Evolutionary conservation across 371 early-diverging fungal genomes (phyloP).

Genomic region (Basidiobolus meristosporus): DNA sequence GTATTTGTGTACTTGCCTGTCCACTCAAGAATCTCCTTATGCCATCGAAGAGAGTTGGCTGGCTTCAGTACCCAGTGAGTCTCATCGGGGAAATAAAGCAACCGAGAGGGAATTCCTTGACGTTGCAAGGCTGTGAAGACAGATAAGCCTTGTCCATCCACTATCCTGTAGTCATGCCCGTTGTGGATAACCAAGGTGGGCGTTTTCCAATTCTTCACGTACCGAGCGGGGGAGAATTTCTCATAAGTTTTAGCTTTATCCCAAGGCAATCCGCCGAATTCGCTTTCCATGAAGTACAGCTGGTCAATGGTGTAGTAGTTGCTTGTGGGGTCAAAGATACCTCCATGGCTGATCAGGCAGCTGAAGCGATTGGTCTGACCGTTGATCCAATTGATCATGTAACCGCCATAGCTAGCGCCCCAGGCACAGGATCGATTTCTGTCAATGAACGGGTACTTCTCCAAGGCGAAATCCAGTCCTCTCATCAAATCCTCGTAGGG

Average conservation of each 20-base stretch:
- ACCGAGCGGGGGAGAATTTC: conserved; percentile 45
- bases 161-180: conserved; percentile 38
- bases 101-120: conserved; percentile 39
- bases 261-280: conserved; percentile 52
- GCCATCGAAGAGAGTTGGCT: conserved; percentile 58
- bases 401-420: conserved; percentile 72
- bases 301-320: conserved; percentile 60
- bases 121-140: conserved; percentile 62
- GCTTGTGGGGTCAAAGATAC: conserved; percentile 42
- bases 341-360: conserved; percentile 64
- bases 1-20: conserved; percentile 25
- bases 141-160: conserved; percentile 45
- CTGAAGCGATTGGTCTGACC: conserved; percentile 44
- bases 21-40: conserved; percentile 49
- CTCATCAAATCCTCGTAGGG: conserved; percentile 54
- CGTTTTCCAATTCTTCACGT: conserved; percentile 54
- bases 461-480: conserved; percentile 43
- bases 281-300: conserved; percentile 57
- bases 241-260: conserved; percentile 29
- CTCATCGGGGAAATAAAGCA: conserved; percentile 70
- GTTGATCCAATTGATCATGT: conserved; percentile 54
- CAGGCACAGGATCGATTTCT: conserved; percentile 29
- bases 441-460: conserved; percentile 34
- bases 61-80: conserved; percentile 60
- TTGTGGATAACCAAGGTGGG: conserved; percentile 65